Percentiles rank a stretch among this genome's conserved stretches.
phyloP scores from a whole-genome alignment of 257 asterid species.

The Sherardia arvensis region DNA sequence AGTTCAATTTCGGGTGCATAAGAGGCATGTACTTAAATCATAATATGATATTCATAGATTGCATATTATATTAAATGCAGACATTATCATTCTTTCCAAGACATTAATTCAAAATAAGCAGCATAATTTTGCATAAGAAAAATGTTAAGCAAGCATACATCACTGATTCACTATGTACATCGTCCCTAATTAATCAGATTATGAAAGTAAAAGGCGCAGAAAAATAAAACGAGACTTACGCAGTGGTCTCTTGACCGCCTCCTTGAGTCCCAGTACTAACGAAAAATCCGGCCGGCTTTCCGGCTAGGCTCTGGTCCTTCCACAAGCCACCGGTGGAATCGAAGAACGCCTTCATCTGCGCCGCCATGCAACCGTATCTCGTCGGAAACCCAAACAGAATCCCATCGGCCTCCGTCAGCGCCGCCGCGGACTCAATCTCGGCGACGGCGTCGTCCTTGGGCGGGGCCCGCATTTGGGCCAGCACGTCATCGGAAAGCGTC shows the following conservation, averaged over 20 bases:
- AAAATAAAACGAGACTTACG: constrained; percentile 40
- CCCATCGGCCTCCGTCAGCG: constrained; percentile 67
- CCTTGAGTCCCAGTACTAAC: constrained; percentile 99
- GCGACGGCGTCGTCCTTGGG: constrained; percentile 61
- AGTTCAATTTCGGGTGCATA: too few relatives aligned
- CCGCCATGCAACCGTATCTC: constrained; percentile 89
- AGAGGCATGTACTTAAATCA: not conserved
- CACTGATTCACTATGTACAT: not conserved
- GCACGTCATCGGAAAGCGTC: constrained; percentile 52
- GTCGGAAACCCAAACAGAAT: constrained; percentile 90
- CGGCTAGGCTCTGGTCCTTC: constrained; percentile 86
- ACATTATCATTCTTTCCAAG: not conserved
- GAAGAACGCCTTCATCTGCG: constrained; percentile 95
- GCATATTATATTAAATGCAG: not conserved
- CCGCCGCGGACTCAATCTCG: constrained; percentile 45
- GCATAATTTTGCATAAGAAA: not conserved
- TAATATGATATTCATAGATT: not conserved
- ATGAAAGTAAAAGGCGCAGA: not conserved
- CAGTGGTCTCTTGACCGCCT: constrained; percentile 98
- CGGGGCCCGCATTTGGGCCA: constrained; percentile 68
- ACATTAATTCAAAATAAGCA: not conserved
- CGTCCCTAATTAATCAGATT: not conserved
- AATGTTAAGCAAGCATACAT: not conserved
- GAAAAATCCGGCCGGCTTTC: constrained; percentile 93
- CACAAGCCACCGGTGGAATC: constrained; percentile 83